Percentiles rank a stretch among this genome's conserved stretches.
phyloP scores from a whole-genome alignment of 2,329 filamentous ascomycete genomes.

The Neofusicoccum laricinum region DNA sequence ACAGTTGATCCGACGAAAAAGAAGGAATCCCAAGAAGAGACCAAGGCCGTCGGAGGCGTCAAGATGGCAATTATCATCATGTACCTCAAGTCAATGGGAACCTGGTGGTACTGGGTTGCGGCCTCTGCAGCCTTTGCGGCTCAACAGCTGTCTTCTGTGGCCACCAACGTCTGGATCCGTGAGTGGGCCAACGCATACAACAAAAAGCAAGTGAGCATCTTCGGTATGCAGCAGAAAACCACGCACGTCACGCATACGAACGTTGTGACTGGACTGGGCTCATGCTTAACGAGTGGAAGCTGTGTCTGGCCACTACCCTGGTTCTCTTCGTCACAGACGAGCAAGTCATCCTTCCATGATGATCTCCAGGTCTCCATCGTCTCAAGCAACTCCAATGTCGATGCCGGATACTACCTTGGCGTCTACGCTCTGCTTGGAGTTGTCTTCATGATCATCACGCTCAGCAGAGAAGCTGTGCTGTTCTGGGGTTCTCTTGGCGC shows the following conservation, averaged over 20 bases:
- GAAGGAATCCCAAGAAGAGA: constrained; percentile 52
- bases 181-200: constrained; percentile 91
- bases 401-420: constrained; percentile 78
- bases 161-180: constrained; percentile 91
- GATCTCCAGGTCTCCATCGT: constrained; percentile 32
- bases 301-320: constrained; percentile 48
- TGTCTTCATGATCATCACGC: constrained; percentile 74
- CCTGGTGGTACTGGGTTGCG: constrained; percentile 90
- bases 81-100: constrained; percentile 89
- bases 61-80: constrained; percentile 82
- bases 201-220: constrained; percentile 42
- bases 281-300: constrained; percentile 49
- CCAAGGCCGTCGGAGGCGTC: constrained; percentile 80
- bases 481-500: constrained; percentile 90
- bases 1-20: constrained; percentile 32
- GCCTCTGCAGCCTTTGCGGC: constrained; percentile 71
- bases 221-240: constrained; percentile 18
- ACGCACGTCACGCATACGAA: constrained; percentile 43
- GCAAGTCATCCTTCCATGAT: constrained; percentile 19
- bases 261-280: constrained; percentile 42
- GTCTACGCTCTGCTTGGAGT: constrained; percentile 80
- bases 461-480: constrained; percentile 80
- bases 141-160: constrained; percentile 82
- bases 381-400: constrained; percentile 56
- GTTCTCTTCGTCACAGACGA: constrained; percentile 17